Evolutionary conservation across 441 rosid genomes (phyloP), one percentile per base, ranked within the genome.

Genomic region (Aleurites moluccanus): DNA sequence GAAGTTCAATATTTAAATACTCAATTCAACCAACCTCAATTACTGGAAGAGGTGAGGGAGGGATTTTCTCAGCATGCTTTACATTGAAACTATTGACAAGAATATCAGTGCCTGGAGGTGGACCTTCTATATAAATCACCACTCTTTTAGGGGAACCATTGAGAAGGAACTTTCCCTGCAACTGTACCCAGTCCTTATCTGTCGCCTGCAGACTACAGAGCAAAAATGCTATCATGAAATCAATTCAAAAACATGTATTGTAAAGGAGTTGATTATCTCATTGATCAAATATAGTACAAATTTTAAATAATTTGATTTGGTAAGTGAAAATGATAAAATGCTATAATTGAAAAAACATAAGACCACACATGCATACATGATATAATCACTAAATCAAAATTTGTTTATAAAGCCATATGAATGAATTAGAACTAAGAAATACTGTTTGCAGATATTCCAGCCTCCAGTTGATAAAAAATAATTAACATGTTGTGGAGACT

Each of bases 101-200:
- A 82, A 95, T 91, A 83, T 95, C 96, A 9, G 82, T 76, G 77
- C 98, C 98, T 16, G 92, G 83, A 49, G 96, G 93, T 27, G 99
- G 98, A 79, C 98, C 99, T 89, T 95, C 99, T 5, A 93, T 53
- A 79, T 81, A 95, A 49, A 93, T 76, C 42, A 93, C 86, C 11
- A 82, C 86, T 73, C 84, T 82, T 50, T 88, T 85, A 33, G 95
- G 93, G 10, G 91, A 86, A 63, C 88, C 90, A 79, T 95, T 90
- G 35, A 95, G 83, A 49, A 89, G 82, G 79, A 95, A 95, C 88
- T 90, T 89, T 45, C 99, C 98, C 38, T 84, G 83, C 83, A 95
- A 76, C 83, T 87, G 90, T 18, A 79, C 78, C 99, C 99, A 94
- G 38, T 87, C 87, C 82, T 84, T 88, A 73, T 91, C 93, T 10